Conservation (phyloP, 2,329 filamentous ascomycete species). For the Colletotrichum somersetense region DNA sequence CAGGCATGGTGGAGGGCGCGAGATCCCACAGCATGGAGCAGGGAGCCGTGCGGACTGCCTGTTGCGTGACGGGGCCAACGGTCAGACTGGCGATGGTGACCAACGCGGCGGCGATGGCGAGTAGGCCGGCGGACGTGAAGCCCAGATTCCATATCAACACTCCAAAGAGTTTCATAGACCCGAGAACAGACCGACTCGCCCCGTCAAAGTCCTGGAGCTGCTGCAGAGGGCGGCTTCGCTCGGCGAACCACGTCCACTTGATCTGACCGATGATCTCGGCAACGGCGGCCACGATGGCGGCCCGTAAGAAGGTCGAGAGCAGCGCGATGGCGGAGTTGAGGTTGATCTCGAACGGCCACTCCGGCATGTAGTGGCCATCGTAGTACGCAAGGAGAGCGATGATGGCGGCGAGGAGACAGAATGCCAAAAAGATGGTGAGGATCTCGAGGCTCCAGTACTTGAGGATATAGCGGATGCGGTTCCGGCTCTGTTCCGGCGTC, state of each 20-base stretch:
- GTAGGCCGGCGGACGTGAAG: slow-evolving; percentile 34
- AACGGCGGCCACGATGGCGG: slow-evolving; percentile 47
- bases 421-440: slow-evolving; percentile 12
- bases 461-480: slow-evolving; percentile 16
- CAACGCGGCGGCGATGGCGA: slow-evolving; percentile 42
- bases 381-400: slow-evolving; percentile 30
- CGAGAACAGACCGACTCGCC: slow-evolving; percentile 48
- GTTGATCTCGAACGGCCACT: slow-evolving; percentile 45
- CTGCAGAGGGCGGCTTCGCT: slow-evolving; percentile 45
- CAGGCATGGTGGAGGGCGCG: slow-evolving; percentile 4
- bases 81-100: slow-evolving; percentile 47
- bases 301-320: slow-evolving; percentile 39
- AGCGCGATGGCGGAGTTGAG: slow-evolving; percentile 44
- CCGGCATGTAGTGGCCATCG: slow-evolving; percentile 38
- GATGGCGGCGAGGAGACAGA: slow-evolving; percentile 27
- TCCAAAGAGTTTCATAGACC: slow-evolving; percentile 46
- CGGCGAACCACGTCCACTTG: slow-evolving; percentile 51
- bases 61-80: slow-evolving; percentile 50
- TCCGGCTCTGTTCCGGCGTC: not conserved
- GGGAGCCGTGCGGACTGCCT: slow-evolving; percentile 45
- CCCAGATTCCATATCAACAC: slow-evolving; percentile 28
- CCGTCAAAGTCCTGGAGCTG: slow-evolving; percentile 50
- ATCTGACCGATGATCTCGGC: slow-evolving; percentile 50
- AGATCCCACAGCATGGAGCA: slow-evolving; percentile 30
- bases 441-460: slow-evolving; percentile 35